A percentile compares a stretch with the other conserved stretches of the same genome.
Evolutionary conservation across 176 grass and related monocot genomes (phyloP).

Genomic region (Lolium rigidum): DNA sequence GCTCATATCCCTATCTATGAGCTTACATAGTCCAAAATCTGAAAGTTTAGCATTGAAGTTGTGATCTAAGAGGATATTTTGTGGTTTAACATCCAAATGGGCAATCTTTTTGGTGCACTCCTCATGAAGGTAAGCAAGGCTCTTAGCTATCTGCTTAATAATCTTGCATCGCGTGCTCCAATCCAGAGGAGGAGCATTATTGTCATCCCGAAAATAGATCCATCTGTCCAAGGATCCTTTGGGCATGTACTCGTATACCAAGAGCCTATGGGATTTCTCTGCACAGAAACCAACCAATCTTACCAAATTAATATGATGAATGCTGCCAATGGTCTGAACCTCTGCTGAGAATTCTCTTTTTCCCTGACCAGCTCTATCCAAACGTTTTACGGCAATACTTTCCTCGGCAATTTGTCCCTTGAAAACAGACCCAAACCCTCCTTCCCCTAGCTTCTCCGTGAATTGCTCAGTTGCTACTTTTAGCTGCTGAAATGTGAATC

Average conservation of each 20-base stretch:
- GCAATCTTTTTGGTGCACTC: not conserved
- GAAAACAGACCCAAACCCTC: slow-evolving; percentile 47
- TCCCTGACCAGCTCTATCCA: slow-evolving; percentile 4
- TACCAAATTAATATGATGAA: slow-evolving; percentile 2
- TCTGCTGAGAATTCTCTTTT: slow-evolving; percentile 8
- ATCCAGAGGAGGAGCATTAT: not conserved
- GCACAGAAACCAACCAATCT: slow-evolving; percentile 2
- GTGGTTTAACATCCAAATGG: slow-evolving; percentile 22
- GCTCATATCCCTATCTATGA: slow-evolving; percentile 14
- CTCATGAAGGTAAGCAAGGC: not conserved
- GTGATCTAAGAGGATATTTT: slow-evolving; percentile 18
- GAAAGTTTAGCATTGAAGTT: not conserved
- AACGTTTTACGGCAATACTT: slow-evolving; percentile 36
- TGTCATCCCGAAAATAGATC: not conserved
- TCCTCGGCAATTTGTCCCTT: not conserved
- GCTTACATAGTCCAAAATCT: not conserved
- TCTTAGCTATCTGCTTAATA: not conserved
- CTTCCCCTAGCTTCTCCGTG: slow-evolving; percentile 32
- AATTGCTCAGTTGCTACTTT: not conserved
- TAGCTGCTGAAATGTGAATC: slow-evolving; percentile 47
- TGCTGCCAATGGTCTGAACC: not conserved
- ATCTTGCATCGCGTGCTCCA: not conserved
- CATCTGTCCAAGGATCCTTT: slow-evolving; percentile 26
- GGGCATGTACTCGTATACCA: slow-evolving; percentile 26
- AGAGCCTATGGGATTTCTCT: not conserved